Base-by-base conservation (phyloP, 805 yeast genomes). In the Myxozyma neglecta region DNA sequence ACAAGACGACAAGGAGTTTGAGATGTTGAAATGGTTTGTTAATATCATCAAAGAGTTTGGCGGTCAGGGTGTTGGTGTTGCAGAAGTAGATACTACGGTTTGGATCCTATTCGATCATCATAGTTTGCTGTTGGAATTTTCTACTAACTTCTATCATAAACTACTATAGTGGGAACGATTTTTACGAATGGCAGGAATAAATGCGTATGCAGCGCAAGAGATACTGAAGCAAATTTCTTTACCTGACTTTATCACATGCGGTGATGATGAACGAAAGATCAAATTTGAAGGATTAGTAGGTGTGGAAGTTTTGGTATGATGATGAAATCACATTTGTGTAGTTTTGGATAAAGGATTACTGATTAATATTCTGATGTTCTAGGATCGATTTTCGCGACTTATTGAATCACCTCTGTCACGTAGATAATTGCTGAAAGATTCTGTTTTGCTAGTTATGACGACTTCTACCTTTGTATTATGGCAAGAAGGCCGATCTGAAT, bases 71-170 rank as follows among this genome's bases (percentile, higher is more conserved):
- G 45, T 46, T 36, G 64, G 64, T 18, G 43, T 60, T n/a, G 60
- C 64, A 29, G 58, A 37, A 14, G 59, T 49, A 5, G 60, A 60
- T 35, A 56, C 64, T 29, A 60, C 64, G 58, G 63, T 60, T 52
- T 51, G 63, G 16, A n/a, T 14, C 48, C 48, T 47, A 13, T 24
- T 50, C 9, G 2, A 18, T 39, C 18, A 16, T 52, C 1, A 29
- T 39, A 14, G 7, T 16, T 35, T 32, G 36, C n/a, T 45, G 20
- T 8, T 14, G 32, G 13, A 11, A 5, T 7, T 16, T 18, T 43
- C 46, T 16, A 24, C 47, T 34, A 18, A 3, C 14, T 20, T 32
- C 49, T 34, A n/a, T 39, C 3, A 9, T 34, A 7, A 24, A 24
- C 29, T 2, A 13, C 2, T 20, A n/a, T 40, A 59, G 63, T 55